A percentile compares a stretch with the other conserved stretches of the same genome.
These are phyloP conservation scores for Sanghuangporus sanghuang DNA, from an alignment of 1,284 basidiomycete species.

Conservation along the genomic window DNA sequence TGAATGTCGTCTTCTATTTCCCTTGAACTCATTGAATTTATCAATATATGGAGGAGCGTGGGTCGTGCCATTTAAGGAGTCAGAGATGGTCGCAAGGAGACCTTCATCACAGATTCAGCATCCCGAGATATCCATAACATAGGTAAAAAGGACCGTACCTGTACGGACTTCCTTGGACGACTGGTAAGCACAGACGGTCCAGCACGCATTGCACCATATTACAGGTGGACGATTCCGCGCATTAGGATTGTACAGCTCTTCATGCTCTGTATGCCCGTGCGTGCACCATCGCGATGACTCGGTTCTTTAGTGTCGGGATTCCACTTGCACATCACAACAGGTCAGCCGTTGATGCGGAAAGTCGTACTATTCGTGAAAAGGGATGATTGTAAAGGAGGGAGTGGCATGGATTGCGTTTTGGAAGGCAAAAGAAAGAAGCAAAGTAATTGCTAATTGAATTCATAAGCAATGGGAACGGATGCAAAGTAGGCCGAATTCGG, in stretches of 20 bases:
- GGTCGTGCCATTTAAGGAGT: not conserved
- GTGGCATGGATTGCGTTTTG: too few species aligned
- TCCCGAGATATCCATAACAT: not conserved
- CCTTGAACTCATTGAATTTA: not conserved
- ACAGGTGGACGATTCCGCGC: not conserved
- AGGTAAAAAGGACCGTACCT: not conserved
- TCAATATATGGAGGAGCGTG: not conserved
- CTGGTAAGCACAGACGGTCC: constrained; percentile 9
- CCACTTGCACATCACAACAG: constrained; percentile 5
- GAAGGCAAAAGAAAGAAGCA: too few species aligned
- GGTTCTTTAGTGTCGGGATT: constrained; percentile 1
- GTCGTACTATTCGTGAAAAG: not conserved
- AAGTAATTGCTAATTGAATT: too few species aligned
- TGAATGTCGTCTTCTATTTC: too few species aligned
- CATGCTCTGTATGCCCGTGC: constrained; percentile 4
- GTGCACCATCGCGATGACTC: not conserved
- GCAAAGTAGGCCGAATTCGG: too few species aligned
- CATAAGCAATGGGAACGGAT: too few species aligned
- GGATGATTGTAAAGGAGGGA: not conserved
- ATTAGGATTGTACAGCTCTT: constrained; percentile 2
- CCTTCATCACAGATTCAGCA: not conserved
- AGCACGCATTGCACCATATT: constrained; percentile 14
- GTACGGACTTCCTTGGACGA: not conserved
- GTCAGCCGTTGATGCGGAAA: not conserved
- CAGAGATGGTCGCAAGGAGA: not conserved